phyloP scores from a whole-genome alignment of 768 basidiomycete genomes.

The Xerocomellus amylosporus region DNA sequence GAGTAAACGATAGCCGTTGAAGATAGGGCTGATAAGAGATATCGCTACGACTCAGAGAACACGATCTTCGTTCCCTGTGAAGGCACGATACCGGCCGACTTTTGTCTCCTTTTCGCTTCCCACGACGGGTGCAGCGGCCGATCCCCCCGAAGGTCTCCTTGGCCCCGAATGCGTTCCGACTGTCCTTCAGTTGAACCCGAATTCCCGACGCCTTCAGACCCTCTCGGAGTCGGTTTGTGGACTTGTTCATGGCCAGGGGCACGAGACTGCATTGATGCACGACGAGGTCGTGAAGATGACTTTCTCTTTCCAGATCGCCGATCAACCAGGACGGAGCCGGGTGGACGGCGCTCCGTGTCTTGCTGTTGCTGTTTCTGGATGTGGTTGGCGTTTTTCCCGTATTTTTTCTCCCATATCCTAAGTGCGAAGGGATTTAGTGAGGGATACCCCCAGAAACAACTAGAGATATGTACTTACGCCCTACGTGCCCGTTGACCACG shows the following conservation, averaged over 20 bases:
- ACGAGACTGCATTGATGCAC: background rate
- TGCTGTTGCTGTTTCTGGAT: conserved; percentile 56
- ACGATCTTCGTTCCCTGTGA: conserved; percentile 86
- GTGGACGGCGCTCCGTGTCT: conserved; percentile 15
- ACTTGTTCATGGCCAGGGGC: background rate
- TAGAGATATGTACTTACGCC: conserved; percentile 61
- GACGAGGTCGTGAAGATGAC: background rate
- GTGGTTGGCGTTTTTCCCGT: conserved; percentile 87
- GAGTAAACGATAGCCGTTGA: background rate
- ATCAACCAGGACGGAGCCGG: conserved; percentile 13
- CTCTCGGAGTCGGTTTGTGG: background rate
- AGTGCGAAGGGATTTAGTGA: conserved; percentile 1
- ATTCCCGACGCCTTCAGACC: background rate
- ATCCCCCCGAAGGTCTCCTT: conserved; percentile 1
- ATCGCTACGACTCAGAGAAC: conserved; percentile 32
- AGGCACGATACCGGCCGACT: conserved; percentile 59
- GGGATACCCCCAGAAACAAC: background rate
- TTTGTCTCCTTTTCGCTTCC: conserved; percentile 87
- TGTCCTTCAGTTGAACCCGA: background rate
- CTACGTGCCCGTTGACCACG: conserved; percentile 91
- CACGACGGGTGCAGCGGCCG: conserved; percentile 86
- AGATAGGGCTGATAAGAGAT: background rate
- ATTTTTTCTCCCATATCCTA: conserved; percentile 99
- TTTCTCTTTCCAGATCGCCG: conserved; percentile 18
- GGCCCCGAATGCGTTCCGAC: background rate